Evolutionary conservation across 352 stramenopile species (phyloP).

Genomic region (Globisporangium recalcitrans): DNA sequence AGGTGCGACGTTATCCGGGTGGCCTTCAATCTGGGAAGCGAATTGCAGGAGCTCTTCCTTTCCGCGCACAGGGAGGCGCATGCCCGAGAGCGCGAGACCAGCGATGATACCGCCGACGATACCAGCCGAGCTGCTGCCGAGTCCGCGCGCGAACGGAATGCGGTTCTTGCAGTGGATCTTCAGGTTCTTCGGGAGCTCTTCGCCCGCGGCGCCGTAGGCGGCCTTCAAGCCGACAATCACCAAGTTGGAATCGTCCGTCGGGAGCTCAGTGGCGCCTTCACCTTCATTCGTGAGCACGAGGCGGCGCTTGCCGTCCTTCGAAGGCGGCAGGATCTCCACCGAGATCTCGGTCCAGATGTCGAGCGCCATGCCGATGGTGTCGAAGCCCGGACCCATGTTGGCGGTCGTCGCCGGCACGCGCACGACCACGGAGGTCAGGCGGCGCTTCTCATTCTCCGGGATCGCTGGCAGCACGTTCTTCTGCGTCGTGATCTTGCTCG

Average conservation of each 20-base stretch:
- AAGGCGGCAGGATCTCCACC: constrained; percentile 75
- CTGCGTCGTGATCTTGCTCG: constrained; percentile 15
- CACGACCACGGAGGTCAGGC: constrained; percentile 92
- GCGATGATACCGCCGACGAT: constrained; percentile 99
- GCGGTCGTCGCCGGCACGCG: constrained; percentile 96
- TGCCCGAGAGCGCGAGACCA: constrained; percentile 95
- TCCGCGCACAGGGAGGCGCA: constrained; percentile 84
- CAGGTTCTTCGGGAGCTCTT: constrained; percentile 89
- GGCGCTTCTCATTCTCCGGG: constrained; percentile 39
- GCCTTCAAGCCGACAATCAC: constrained; percentile 93
- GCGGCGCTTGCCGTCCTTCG: constrained; percentile 35
- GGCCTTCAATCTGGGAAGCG: constrained; percentile 95
- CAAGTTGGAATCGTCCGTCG: constrained; percentile 89
- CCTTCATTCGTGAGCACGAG: constrained; percentile 97
- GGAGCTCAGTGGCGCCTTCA: constrained; percentile 92
- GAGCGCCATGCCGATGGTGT: constrained; percentile 97
- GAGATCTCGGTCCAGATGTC: constrained; percentile 99
- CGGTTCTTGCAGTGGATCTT: constrained; percentile 97
- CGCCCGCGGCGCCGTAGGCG: constrained; percentile 93
- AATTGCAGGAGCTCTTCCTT: constrained; percentile 96
- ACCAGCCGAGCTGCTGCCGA: constrained; percentile 96
- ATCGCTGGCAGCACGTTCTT: constrained; percentile 15
- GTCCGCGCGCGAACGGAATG: constrained; percentile 95
- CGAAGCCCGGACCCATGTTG: constrained; percentile 98
- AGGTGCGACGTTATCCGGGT: constrained; percentile 98